Conservation (phyloP, 1,284 basidiomycete species). For the Marasmius oreades region DNA sequence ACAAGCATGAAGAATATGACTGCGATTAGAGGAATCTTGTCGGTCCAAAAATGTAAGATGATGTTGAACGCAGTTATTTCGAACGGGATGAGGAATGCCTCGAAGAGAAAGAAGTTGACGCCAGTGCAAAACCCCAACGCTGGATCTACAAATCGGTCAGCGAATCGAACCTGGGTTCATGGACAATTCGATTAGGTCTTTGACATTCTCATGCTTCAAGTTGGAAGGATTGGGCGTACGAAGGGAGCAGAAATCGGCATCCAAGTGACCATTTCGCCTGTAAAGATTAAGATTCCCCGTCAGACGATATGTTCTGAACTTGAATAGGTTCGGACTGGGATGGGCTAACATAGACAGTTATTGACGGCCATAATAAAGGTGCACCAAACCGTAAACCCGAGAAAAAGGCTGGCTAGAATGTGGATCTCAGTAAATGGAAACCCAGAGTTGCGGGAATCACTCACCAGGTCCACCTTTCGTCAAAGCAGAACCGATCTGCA, state of each 20-base stretch:
- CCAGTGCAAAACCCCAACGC: slow-evolving; percentile 43
- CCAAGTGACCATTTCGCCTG: slow-evolving; percentile 50
- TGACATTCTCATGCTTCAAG: neutral
- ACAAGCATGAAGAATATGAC: slow-evolving; percentile 39
- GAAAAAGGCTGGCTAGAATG: slow-evolving; percentile 35
- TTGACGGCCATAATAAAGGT: slow-evolving; percentile 42
- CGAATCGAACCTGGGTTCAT: slow-evolving; percentile 34
- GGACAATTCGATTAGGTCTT: too few relatives aligned
- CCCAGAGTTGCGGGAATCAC: slow-evolving; percentile 11
- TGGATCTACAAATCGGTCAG: slow-evolving; percentile 45
- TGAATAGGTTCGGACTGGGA: neutral
- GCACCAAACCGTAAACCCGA: slow-evolving; percentile 43
- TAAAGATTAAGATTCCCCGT: neutral
- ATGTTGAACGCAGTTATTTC: slow-evolving; percentile 44
- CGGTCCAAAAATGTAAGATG: slow-evolving; percentile 45
- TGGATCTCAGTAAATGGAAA: neutral
- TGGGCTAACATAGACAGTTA: slow-evolving; percentile 38
- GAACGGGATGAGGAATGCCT: slow-evolving; percentile 40
- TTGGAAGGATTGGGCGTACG: slow-evolving; percentile 23
- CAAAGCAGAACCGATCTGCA: slow-evolving; percentile 40
- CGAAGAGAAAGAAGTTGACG: slow-evolving; percentile 43
- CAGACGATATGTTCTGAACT: neutral
- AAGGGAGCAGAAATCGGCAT: slow-evolving; percentile 48
- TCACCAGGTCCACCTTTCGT: slow-evolving; percentile 42
- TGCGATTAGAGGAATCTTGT: slow-evolving; percentile 40